phyloP scores from a whole-genome alignment of 495 filamentous ascomycete species.

The Polyplosphaeria fusca region DNA sequence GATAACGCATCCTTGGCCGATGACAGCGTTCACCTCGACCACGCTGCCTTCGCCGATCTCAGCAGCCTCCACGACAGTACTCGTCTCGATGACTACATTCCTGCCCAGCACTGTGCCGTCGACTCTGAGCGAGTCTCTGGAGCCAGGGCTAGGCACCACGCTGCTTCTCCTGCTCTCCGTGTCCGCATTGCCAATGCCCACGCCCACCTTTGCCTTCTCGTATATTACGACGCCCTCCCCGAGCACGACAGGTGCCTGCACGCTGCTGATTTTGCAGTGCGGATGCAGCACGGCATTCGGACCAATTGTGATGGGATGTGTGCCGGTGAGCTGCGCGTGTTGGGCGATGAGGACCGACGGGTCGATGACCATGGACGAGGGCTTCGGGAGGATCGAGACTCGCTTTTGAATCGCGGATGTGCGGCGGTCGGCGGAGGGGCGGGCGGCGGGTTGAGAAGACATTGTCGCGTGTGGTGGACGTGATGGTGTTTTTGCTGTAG shows the following conservation, averaged over 20 bases:
- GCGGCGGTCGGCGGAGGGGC: conserved; percentile 16
- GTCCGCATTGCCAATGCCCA: conserved; percentile 37
- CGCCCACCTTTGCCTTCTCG: conserved; percentile 52
- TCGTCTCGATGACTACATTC: conserved; percentile 59
- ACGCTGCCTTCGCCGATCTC: conserved; percentile 60
- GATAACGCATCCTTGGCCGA: conserved; percentile 61
- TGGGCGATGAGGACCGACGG: conserved; percentile 71
- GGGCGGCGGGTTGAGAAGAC: conserved; percentile 18
- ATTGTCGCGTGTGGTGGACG: conserved; percentile 3
- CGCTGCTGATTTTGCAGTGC: conserved; percentile 65
- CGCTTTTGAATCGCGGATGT: conserved; percentile 27
- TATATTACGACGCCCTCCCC: conserved; percentile 71
- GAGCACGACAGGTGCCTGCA: conserved; percentile 66
- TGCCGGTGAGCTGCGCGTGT: conserved; percentile 68
- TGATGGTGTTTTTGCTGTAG: not conserved
- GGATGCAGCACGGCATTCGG: conserved; percentile 79
- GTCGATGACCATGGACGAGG: conserved; percentile 64
- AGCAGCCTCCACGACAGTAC: conserved; percentile 59
- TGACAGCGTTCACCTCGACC: conserved; percentile 58
- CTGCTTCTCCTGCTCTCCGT: conserved; percentile 33
- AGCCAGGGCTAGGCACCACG: conserved; percentile 35
- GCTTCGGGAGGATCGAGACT: conserved; percentile 45
- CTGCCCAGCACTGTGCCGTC: conserved; percentile 54
- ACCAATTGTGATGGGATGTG: conserved; percentile 66
- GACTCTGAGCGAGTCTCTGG: conserved; percentile 12